These are phyloP conservation scores for Lactarius pseudohatsudake DNA, from an alignment of 768 basidiomycete species.

Conservation along the genomic window DNA sequence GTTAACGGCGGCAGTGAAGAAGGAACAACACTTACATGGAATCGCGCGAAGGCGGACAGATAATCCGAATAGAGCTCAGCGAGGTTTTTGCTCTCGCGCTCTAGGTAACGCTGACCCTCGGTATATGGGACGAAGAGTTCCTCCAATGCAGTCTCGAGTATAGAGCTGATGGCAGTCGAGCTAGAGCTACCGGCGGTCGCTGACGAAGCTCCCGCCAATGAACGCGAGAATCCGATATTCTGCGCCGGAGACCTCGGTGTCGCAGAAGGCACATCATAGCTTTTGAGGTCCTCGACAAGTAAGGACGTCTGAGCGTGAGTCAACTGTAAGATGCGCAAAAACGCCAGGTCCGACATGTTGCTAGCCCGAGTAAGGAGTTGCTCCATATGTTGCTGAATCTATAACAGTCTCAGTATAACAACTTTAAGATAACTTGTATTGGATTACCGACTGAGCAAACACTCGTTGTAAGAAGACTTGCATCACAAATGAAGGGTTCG, in stretches of 20 bases:
- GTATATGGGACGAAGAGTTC: conserved; percentile 94
- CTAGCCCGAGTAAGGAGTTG: conserved; percentile 74
- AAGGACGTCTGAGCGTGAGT: conserved; percentile 75
- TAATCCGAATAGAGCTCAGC: conserved; percentile 74
- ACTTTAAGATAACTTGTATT: conserved; percentile 2
- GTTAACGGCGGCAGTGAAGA: conserved; percentile 1
- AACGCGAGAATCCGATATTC: conserved; percentile 57
- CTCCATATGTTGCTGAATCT: conserved; percentile 98
- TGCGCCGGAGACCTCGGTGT: conserved; percentile 65
- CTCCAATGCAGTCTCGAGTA: conserved; percentile 96
- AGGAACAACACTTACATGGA: conserved; percentile 63
- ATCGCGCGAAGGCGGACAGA: conserved; percentile 75
- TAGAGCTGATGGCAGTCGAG: conserved; percentile 60
- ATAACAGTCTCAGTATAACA: conserved; percentile 15
- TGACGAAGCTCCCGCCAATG: conserved; percentile 44
- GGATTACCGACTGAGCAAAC: conserved; percentile 91
- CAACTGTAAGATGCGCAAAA: conserved; percentile 86
- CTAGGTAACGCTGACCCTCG: conserved; percentile 89
- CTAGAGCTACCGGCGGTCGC: conserved; percentile 46
- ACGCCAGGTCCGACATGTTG: conserved; percentile 82
- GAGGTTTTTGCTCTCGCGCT: conserved; percentile 84
- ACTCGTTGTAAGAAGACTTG: conserved; percentile 97
- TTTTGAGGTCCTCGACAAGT: conserved; percentile 89
- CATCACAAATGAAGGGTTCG: conserved; percentile 94
- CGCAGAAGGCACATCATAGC: conserved; percentile 77